Percentiles rank a stretch among this genome's conserved stretches.
These are phyloP conservation scores for Malus hybrid DNA, from an alignment of 331 rosid species.

Conservation along the genomic window DNA sequence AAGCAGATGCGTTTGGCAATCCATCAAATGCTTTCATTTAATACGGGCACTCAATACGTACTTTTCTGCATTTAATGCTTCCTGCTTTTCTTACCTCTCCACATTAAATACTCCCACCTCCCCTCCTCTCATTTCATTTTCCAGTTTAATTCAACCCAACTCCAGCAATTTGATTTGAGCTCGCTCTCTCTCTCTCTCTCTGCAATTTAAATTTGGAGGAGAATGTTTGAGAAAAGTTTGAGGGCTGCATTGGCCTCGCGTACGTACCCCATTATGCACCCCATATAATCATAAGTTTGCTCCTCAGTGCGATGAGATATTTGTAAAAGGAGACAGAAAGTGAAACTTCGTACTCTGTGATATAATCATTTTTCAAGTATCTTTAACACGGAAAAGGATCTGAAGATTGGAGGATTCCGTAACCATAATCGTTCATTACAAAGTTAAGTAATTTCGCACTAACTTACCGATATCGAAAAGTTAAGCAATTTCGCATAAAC, in stretches of 20 bases:
- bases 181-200: not conserved
- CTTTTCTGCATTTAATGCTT: constrained; percentile 41
- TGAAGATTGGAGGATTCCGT: too few relatives aligned
- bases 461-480: too few relatives aligned
- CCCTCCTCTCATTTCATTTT: not conserved
- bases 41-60: constrained; percentile 23
- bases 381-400: too few relatives aligned
- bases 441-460: too few relatives aligned
- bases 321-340: not conserved
- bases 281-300: not conserved
- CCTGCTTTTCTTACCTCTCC: constrained; percentile 23
- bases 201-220: constrained; percentile 1
- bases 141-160: not conserved
- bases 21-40: constrained; percentile 24
- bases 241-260: constrained; percentile 10
- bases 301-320: not conserved
- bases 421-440: too few relatives aligned
- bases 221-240: constrained; percentile 19
- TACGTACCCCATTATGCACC: not conserved
- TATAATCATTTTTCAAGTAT: too few relatives aligned
- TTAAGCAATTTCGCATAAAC: too few relatives aligned
- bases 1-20: not conserved
- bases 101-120: constrained; percentile 19
- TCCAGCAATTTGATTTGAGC: not conserved
- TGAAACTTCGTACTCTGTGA: too few relatives aligned